Conservation (phyloP, 805 yeast species). For the Suhomyces vadensis region DNA sequence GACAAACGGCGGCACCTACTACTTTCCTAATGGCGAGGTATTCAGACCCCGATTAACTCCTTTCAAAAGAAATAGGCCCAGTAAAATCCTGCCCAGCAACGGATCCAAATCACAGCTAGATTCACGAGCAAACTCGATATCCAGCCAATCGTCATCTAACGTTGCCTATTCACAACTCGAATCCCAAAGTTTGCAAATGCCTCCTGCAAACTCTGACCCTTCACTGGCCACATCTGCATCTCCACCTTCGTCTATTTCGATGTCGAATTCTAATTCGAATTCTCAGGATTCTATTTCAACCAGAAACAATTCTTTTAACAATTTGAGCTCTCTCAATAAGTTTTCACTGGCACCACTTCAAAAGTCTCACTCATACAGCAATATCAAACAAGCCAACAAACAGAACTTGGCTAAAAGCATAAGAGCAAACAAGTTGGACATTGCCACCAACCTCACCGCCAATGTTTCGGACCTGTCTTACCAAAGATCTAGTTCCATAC, state of each 20-base stretch:
- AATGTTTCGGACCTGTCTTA: slow-evolving; percentile 1
- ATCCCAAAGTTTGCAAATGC: not conserved
- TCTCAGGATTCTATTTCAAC: slow-evolving; percentile 8
- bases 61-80: slow-evolving; percentile 40
- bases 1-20: slow-evolving; percentile 28
- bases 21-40: slow-evolving; percentile 56
- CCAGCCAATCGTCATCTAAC: slow-evolving; percentile 3
- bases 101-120: slow-evolving; percentile 3
- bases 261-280: slow-evolving; percentile 1
- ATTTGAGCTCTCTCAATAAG: slow-evolving; percentile 7
- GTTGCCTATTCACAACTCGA: not conserved
- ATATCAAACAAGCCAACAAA: slow-evolving; percentile 19
- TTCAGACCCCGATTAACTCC: slow-evolving; percentile 49
- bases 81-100: slow-evolving; percentile 19
- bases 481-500: slow-evolving; percentile 1
- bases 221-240: slow-evolving; percentile 1
- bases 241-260: slow-evolving; percentile 2
- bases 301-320: slow-evolving; percentile 2
- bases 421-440: slow-evolving; percentile 25
- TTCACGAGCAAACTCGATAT: slow-evolving; percentile 7
- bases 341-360: not conserved
- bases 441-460: slow-evolving; percentile 25
- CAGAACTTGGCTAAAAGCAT: slow-evolving; percentile 21
- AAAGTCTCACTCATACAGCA: slow-evolving; percentile 19
- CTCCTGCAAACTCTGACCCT: not conserved